Base-by-base conservation (phyloP, 129 eudicot species). In the Mikania micrantha region DNA sequence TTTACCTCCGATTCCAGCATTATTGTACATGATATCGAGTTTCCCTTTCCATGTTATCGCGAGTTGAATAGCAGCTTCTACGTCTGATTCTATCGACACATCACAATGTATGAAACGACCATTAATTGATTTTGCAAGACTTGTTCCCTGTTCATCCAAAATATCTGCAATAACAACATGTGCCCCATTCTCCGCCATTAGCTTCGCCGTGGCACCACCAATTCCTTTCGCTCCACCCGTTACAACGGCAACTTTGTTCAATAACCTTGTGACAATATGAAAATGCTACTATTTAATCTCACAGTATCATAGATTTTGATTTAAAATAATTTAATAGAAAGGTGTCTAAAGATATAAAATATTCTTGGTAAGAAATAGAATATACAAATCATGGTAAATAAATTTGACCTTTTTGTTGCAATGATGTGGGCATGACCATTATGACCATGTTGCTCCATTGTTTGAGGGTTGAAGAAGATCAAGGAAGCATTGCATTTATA, bases 171-270 rank as follows among this genome's bases (percentile, higher is more conserved):
- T 53, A 4, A 83, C 60, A 0, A 83, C 84, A 41, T 79, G 66
- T 0, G 84, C 87, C 13, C 87, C 84, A 2, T 79, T 52, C 54
- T 65, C 75, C 1, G 84, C 79, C 42, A 83, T 38, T 38, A 79
- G 47, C 71, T 75, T 79, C 1, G 79, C 77, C 0, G 82, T 61
- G 15, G 79, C 87, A 22, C 60, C 87, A 4, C 87, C 87, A 0
- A 79, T 83, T 34, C 84, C 87, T 41, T 77, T 79, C 22, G 82
- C 67, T 36, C 77, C 87, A 1, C 87, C 87, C 1, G 84, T 83
- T 45, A 79, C 74, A 17, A 83, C 77, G 7, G 77, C 84, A 21
- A 79, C 87, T 63, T 83, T 83, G 21, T 73, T 71, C 53, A 60
- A 11, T 49, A 83, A 56, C 76, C 87, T 83, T 45, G 54, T 22